A percentile compares a stretch with the other conserved stretches of the same genome.
Conservation (phyloP, 805 yeast species). For the Metschnikowia arizonensis region DNA sequence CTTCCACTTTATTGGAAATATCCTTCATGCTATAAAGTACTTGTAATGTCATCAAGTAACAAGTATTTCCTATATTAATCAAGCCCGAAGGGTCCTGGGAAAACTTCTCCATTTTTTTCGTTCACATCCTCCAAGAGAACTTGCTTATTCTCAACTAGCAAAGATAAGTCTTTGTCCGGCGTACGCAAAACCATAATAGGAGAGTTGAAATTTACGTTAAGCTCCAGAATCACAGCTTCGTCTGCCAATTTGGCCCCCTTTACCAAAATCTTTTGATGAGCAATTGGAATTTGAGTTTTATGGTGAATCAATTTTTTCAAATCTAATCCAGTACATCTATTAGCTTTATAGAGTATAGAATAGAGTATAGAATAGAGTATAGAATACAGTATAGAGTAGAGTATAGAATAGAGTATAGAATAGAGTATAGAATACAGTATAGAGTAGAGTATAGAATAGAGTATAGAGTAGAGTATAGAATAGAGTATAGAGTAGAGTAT, state of each 20-base stretch:
- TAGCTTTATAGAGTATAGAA: too few species aligned
- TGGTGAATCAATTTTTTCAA: slow-evolving; percentile 68
- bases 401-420: too few species aligned
- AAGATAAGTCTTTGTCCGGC: slow-evolving; percentile 60
- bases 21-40: slow-evolving; percentile 47
- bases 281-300: slow-evolving; percentile 77
- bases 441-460: too few species aligned
- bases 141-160: slow-evolving; percentile 48
- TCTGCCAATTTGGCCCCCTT: slow-evolving; percentile 86
- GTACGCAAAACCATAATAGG: slow-evolving; percentile 88
- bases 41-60: slow-evolving; percentile 71
- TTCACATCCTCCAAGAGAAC: slow-evolving; percentile 70
- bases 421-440: too few species aligned
- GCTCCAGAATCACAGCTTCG: slow-evolving; percentile 49
- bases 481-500: too few species aligned
- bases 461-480: too few species aligned
- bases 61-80: slow-evolving; percentile 69
- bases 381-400: too few species aligned
- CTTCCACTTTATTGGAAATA: slow-evolving; percentile 26
- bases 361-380: too few species aligned
- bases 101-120: slow-evolving; percentile 35
- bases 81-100: slow-evolving; percentile 60
- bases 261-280: slow-evolving; percentile 83
- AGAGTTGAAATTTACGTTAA: slow-evolving; percentile 61
- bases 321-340: slow-evolving; percentile 52